These are phyloP conservation scores for Russula griseocarnosa DNA, from an alignment of 768 basidiomycete species.

Conservation along the genomic window DNA sequence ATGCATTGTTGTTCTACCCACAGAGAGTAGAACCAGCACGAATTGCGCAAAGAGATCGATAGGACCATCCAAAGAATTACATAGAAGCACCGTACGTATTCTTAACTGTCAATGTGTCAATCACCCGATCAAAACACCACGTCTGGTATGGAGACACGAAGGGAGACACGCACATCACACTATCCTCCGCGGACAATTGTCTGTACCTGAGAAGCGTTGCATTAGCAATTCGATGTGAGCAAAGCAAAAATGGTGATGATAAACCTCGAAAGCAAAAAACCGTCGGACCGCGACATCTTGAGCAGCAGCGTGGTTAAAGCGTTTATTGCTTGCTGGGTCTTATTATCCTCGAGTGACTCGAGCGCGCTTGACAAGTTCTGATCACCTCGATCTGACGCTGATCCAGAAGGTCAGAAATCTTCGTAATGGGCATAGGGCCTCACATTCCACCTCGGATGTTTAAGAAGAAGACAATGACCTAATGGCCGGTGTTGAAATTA, in stretches of 20 bases:
- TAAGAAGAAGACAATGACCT: conserved; percentile 12
- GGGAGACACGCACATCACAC: conserved; percentile 10
- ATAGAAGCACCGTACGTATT: conserved; percentile 10
- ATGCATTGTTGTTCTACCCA: neutral
- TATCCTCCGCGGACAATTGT: conserved; percentile 15
- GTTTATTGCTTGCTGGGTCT: conserved; percentile 4
- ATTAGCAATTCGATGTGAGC: neutral
- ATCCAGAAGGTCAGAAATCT: neutral
- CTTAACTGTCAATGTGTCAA: conserved; percentile 3
- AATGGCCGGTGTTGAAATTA: no score
- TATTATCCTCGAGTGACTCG: conserved; percentile 4
- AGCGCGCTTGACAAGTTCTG: conserved; percentile 14
- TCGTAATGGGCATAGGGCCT: neutral
- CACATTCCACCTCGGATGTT: conserved; percentile 14
- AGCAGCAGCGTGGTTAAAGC: conserved; percentile 9
- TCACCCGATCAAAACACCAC: neutral
- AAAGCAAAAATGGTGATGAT: neutral
- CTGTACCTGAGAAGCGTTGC: conserved; percentile 4
- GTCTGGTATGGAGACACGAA: neutral
- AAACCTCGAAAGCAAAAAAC: conserved; percentile 15
- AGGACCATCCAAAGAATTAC: neutral
- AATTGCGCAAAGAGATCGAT: neutral
- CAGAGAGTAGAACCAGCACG: conserved; percentile 22
- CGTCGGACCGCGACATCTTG: neutral
- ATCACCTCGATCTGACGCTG: conserved; percentile 1